Conservation (phyloP, 495 filamentous ascomycete genomes). For the Penicillium longicatenatum region DNA sequence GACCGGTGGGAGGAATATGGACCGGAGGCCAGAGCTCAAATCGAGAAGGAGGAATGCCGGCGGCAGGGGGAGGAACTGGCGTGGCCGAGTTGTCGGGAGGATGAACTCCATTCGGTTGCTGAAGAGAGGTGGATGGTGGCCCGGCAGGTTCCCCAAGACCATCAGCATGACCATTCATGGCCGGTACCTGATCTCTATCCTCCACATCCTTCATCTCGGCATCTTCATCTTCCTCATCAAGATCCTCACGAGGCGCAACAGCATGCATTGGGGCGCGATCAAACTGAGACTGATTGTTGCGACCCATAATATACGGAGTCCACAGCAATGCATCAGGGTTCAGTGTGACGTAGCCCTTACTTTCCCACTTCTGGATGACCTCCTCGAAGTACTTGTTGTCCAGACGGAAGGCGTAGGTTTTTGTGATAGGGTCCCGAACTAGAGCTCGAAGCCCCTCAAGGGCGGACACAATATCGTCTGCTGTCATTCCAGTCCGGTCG, state of each 20-base stretch:
- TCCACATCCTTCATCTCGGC: constrained; percentile 41
- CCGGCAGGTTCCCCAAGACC: constrained; percentile 35
- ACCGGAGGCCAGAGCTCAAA: constrained; percentile 86
- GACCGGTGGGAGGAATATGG: constrained; percentile 51
- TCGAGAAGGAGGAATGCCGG: constrained; percentile 69
- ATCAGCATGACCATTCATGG: constrained; percentile 18
- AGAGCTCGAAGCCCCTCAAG: constrained; percentile 86
- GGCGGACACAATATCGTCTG: constrained; percentile 92
- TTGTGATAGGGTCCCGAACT: constrained; percentile 85
- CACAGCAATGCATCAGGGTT: constrained; percentile 82
- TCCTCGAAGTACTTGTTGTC: constrained; percentile 80
- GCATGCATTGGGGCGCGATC: constrained; percentile 83
- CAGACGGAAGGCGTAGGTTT: constrained; percentile 82
- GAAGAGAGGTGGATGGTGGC: constrained; percentile 42
- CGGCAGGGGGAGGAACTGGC: constrained; percentile 31
- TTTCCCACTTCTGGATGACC: constrained; percentile 83
- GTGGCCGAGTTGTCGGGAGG: constrained; percentile 10
- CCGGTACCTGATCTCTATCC: constrained; percentile 33
- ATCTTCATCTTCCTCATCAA: constrained; percentile 64
- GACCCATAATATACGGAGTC: constrained; percentile 98
- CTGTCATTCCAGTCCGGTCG: constrained; percentile 89
- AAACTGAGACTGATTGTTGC: constrained; percentile 78
- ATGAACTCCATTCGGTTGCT: constrained; percentile 37
- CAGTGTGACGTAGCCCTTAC: constrained; percentile 81
- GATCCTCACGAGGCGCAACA: constrained; percentile 76